These are phyloP conservation scores for Angomonas ambiguus DNA, from an alignment of 208 protist species.

Conservation along the genomic window DNA sequence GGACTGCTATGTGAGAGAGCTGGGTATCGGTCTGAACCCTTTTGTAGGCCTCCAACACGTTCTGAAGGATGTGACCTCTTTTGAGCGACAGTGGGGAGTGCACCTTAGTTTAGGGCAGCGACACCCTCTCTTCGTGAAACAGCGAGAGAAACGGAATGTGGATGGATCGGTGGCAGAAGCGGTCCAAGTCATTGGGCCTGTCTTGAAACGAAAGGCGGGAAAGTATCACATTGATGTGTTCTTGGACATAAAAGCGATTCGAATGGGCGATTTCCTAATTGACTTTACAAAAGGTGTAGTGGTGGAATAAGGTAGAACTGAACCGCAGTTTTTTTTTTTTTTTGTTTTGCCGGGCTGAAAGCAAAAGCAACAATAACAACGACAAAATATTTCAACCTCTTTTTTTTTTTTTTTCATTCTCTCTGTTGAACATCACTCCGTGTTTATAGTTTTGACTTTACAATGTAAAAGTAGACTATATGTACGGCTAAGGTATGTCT, in stretches of 20 bases:
- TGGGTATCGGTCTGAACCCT: conserved; percentile 89
- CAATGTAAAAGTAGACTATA: conserved; percentile 5
- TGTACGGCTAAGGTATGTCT: too few species aligned
- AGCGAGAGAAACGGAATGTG: conserved; percentile 52
- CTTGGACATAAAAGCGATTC: conserved; percentile 53
- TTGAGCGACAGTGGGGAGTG: conserved; percentile 89
- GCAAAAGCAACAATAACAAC: too few species aligned
- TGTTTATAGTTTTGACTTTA: conserved; percentile 21
- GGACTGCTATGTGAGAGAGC: conserved; percentile 82
- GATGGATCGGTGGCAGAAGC: conserved; percentile 46
- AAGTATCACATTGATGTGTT: conserved; percentile 91
- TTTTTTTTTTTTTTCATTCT: conserved; percentile 1
- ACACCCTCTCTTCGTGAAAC: conserved; percentile 89
- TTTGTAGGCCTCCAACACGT: conserved; percentile 66
- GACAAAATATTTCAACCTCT: neutral
- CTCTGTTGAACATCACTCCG: neutral
- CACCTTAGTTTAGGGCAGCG: conserved; percentile 86
- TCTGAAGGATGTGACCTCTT: conserved; percentile 86
- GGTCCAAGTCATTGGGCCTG: conserved; percentile 54
- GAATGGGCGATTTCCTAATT: conserved; percentile 45
- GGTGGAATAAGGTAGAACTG: conserved; percentile 11
- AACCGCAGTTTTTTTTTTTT: conserved; percentile 9
- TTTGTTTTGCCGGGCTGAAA: too few species aligned
- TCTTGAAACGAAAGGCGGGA: conserved; percentile 80
- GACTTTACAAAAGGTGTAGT: conserved; percentile 75